These are phyloP conservation scores for Golubevia pallescens DNA, from an alignment of 1,284 basidiomycete species.

Conservation along the genomic window DNA sequence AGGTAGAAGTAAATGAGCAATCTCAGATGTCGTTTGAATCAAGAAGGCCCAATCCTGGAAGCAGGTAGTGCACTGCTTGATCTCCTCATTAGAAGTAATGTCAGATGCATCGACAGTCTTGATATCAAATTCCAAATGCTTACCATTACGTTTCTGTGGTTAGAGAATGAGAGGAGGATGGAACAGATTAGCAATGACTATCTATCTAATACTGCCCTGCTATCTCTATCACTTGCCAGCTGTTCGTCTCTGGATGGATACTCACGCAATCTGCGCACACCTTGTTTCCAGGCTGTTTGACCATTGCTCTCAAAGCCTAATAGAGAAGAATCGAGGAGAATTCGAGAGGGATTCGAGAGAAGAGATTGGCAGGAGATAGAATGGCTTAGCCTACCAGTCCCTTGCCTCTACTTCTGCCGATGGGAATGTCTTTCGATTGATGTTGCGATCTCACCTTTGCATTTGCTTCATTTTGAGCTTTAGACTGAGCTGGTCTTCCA, in stretches of 20 bases:
- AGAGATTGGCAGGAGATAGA: background rate
- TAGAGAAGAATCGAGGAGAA: background rate
- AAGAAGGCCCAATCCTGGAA: background rate
- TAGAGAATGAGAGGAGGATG: too few species aligned
- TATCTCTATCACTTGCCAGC: background rate
- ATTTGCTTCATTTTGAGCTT: conserved; percentile 58
- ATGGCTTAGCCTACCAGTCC: too few species aligned
- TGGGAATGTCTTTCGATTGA: too few species aligned
- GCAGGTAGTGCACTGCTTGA: too few species aligned
- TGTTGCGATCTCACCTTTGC: conserved; percentile 35
- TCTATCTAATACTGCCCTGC: too few species aligned
- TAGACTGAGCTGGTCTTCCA: conserved; percentile 45
- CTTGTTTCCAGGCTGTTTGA: conserved; percentile 90
- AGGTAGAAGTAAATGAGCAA: background rate
- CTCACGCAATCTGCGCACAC: conserved; percentile 69
- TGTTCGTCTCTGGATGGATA: conserved; percentile 1
- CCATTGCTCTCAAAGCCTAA: conserved; percentile 76
- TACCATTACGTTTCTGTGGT: conserved; percentile 20
- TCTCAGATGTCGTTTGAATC: too few species aligned
- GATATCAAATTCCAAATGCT: background rate
- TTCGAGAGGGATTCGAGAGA: background rate
- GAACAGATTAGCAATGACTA: background rate
- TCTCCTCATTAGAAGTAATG: background rate
- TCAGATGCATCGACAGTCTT: too few species aligned
- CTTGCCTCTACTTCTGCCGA: too few species aligned